Evolutionary conservation across 1,139 yeast species (phyloP), one percentile per base, ranked within the genome.

Genomic region (Meyerozyma guilliermondii): DNA sequence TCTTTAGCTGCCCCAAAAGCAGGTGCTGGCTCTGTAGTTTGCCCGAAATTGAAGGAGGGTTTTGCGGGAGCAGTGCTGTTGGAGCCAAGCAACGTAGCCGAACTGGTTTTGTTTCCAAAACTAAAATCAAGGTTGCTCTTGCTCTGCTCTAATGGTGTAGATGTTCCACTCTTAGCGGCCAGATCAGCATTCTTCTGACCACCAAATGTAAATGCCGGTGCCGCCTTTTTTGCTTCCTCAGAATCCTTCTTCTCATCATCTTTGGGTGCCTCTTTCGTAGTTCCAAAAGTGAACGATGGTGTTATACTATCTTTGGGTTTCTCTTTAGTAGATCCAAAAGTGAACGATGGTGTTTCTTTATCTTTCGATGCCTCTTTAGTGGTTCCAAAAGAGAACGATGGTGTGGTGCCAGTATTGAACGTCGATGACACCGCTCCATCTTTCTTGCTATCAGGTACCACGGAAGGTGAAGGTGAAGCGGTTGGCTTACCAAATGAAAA

Each of bases 1-100:
- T 50, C 43, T 7, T 46, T 37, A 18, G 44, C 48, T 3, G 56
- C 56, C 29, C 52, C 28, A 29, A 48, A 43, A 2, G 39, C 34
- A 28, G 41, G 13, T 16, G 24, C 22, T 3, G 16, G 33, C 23
- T 31, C 35, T 13, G 11, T 7, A 13, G 35, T 10, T 11, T 26
- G 11, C 5, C 28, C 28, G 11, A 26, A 26, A 26, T 13, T 26
- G 7, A 26, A 26, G 5, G 28, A 5, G 7, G 28, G 28, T 13
- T 26, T 26, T 6, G 28, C 28, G 11, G 28, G 11, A 4, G 28
- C 28, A 5, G 28, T n/a, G 28, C 13, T n/a, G 28, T 6, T n/a
- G 13, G 28, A 11, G 28, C 23, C 35, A 31, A 30, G 14, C 34
- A 27, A 3, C 4, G 26, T 13, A n/a, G 26, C 29, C 16, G 42